A percentile compares a stretch with the other conserved stretches of the same genome.
These are phyloP conservation scores for Kalmusia sp. DNA, from an alignment of 2,329 filamentous ascomycete species.

Conservation along the genomic window DNA sequence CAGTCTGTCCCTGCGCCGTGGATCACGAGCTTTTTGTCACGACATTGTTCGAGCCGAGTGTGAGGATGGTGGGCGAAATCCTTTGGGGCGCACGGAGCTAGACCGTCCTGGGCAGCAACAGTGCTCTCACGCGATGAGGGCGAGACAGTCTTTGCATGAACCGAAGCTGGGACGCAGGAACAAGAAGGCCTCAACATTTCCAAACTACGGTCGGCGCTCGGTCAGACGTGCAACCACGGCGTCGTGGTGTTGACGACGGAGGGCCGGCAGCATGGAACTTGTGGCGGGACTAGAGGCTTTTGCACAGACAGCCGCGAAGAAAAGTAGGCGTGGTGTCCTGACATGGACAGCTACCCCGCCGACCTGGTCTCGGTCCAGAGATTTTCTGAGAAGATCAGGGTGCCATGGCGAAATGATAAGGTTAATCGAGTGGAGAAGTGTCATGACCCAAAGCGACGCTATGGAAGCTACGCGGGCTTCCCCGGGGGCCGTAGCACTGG, in stretches of 20 bases:
- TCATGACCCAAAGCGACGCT: constrained; percentile 31
- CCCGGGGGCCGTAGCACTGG: constrained; percentile 44
- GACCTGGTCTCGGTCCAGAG: constrained; percentile 27
- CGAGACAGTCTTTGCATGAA: constrained; percentile 12
- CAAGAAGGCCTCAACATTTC: background rate
- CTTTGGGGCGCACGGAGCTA: constrained; percentile 1
- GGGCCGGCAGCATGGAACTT: background rate
- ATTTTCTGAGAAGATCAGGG: constrained; percentile 44
- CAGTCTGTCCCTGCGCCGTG: constrained; percentile 13
- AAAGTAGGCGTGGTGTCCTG: background rate
- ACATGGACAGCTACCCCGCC: constrained; percentile 20
- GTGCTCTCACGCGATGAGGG: constrained; percentile 13
- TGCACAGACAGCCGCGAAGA: background rate
- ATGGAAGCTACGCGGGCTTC: constrained; percentile 48
- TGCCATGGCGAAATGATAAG: constrained; percentile 43
- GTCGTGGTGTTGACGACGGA: no score
- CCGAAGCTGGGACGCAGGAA: background rate
- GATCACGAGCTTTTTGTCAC: constrained; percentile 20
- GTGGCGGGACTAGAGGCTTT: background rate
- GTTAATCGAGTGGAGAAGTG: constrained; percentile 40
- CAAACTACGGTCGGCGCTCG: background rate
- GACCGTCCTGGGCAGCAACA: constrained; percentile 2
- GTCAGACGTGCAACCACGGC: no score
- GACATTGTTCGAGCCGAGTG: constrained; percentile 23
- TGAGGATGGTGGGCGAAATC: constrained; percentile 17